Evolutionary conservation across 139 green algal genomes (phyloP).

Genomic region (Ettlia oleoabundans): DNA sequence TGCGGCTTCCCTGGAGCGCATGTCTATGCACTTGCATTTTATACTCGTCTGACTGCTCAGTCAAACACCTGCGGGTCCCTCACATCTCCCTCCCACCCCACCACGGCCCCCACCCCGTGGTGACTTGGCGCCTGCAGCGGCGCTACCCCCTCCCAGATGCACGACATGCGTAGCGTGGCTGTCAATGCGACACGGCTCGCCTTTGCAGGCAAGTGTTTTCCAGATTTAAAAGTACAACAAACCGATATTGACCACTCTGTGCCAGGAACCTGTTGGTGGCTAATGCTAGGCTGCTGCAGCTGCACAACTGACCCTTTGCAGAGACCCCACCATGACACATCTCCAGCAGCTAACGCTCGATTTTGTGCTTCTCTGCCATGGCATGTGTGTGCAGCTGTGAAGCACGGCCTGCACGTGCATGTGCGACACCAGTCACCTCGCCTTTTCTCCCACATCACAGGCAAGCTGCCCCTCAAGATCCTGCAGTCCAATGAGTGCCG

Average conservation of each 20-base stretch:
- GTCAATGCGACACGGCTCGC: slow-evolving; percentile 57
- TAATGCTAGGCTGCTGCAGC: no score
- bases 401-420: slow-evolving; percentile 45
- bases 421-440: slow-evolving; percentile 45
- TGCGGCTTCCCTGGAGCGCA: no score
- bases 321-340: background rate
- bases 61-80: no score
- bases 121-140: slow-evolving; percentile 39
- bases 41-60: no score
- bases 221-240: background rate
- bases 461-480: no score
- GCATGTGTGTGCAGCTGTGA: slow-evolving; percentile 12
- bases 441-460: slow-evolving; percentile 49
- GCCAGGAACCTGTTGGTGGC: no score
- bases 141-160: slow-evolving; percentile 35
- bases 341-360: no score
- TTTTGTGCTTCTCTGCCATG: no score
- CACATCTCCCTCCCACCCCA: no score
- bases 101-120: no score
- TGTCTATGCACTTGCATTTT: no score
- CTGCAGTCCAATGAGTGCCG: no score
- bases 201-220: background rate
- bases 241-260: background rate
- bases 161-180: slow-evolving; percentile 52
- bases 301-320: background rate